A percentile compares a stretch with the other conserved stretches of the same genome.
phyloP scores from a whole-genome alignment of 2,329 filamentous ascomycete species.

The Pestalotiopsis sp. region DNA sequence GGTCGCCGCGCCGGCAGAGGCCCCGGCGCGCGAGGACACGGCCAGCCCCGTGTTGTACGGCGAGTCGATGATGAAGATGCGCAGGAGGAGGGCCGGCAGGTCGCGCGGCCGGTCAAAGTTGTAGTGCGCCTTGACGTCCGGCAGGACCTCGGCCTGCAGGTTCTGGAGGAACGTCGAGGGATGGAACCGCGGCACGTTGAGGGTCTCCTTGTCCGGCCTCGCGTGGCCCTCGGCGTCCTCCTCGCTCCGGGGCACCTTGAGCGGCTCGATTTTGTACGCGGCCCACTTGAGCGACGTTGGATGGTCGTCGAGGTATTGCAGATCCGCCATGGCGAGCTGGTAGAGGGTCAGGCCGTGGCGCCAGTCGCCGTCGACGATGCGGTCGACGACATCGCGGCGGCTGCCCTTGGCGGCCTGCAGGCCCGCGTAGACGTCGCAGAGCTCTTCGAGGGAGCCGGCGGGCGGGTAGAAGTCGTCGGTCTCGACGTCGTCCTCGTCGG shows the following conservation, averaged over 20 bases:
- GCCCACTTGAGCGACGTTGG: conserved; percentile 67
- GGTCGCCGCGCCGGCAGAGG: conserved; percentile 28
- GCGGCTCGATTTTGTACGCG: conserved; percentile 59
- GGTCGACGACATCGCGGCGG: conserved; percentile 64
- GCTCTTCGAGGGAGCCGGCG: conserved; percentile 63
- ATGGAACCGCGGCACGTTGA: conserved; percentile 72
- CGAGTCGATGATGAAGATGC: conserved; percentile 78
- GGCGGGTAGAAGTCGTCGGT: conserved; percentile 70
- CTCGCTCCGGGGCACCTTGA: conserved; percentile 43
- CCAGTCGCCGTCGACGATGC: conserved; percentile 71
- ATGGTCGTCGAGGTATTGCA: conserved; percentile 68
- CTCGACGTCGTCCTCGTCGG: conserved; percentile 56
- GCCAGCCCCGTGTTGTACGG: conserved; percentile 71
- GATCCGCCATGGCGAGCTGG: conserved; percentile 70
- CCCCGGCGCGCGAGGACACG: conserved; percentile 30
- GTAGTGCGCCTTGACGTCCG: conserved; percentile 83
- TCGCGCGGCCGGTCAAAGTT: conserved; percentile 73
- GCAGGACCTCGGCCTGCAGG: conserved; percentile 73
- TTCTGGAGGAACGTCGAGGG: conserved; percentile 78
- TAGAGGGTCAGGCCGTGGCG: conserved; percentile 65
- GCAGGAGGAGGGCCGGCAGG: conserved; percentile 73
- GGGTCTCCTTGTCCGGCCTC: conserved; percentile 46
- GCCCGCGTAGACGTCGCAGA: conserved; percentile 66
- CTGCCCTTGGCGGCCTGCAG: conserved; percentile 63
- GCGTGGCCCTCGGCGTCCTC: conserved; percentile 40